Evolutionary conservation across 1,284 basidiomycete genomes (phyloP), one percentile per base, ranked within the genome.

Genomic region (Papiliotrema terrestris): DNA sequence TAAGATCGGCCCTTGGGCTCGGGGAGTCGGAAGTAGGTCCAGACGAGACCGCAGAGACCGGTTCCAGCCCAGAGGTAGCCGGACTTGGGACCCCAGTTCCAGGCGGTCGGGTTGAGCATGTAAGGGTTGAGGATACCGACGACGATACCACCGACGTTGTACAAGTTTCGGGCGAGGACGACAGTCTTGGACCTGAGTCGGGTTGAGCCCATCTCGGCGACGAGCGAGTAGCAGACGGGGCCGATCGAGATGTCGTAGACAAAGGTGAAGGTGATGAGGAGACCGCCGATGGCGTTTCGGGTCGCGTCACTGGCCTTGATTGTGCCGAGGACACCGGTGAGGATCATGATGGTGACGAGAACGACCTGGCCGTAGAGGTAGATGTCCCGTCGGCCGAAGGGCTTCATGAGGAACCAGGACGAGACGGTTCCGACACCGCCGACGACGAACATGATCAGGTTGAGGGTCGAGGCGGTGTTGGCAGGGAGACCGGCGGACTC

Each of bases 131-230:
- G 62, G 32, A 78, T 65, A 22, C 63, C 66, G 63, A 65, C 65
- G 57, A 74, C 59, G 60, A 78, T 78, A 62, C 79, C 80, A 62
- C 78, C 74, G 41, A 72, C 55, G 57, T 71, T 70, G 66, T 76
- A 77, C 1, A 66, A 58, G 54, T 67, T 68, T 50, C 66, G 65
- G 32, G 59, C 52, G 38, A 67, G 45, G 72, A 77, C 79, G 64
- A 80, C 74, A 4, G 79, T 77, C 69, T 80, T 80, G 49, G 73
- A 68, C 43, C 78, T 67, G 8, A 78, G 67, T 35, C 76, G 71
- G 14, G 75, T 76, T n/a, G 74, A 74, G 0, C 64, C 53, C 20
- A 75, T 67, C 56, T 78, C 78, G 43, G 74, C 71, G 38, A 65
- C 60, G 41, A 62, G 55, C 20, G 51, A 54, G 54, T 58, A 58